Base-by-base conservation (phyloP, 164 flowering plant genomes). In the Vitis rotundifolia region DNA sequence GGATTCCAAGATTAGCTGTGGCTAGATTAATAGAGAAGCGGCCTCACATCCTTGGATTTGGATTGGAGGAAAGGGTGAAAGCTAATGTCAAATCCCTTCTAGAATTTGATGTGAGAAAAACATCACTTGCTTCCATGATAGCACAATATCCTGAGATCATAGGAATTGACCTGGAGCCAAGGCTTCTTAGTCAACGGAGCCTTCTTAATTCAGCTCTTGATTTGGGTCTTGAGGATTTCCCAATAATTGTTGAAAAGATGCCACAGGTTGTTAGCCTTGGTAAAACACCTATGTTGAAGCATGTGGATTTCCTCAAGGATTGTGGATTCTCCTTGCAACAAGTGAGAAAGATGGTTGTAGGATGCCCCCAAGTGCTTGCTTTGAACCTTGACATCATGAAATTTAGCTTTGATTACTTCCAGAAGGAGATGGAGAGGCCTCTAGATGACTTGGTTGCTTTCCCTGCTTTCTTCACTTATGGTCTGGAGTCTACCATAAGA, bases 391-490 rank as follows among this genome's bases (percentile, higher is more conserved):
- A 89, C 55, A 87, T 95, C 29, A 90, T 93, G 99, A 88, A 81
- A 72, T 78, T 76, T 18, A 90, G 81, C 83, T 90, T 91, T 68
- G 80, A 88, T 53, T 95, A 77, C 77, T 93, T 90, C 76, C 79
- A 85, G 63, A 69, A 5, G 47, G 85, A 82, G 68, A 95, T 93
- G 97, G 74, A 65, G 18, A 74, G 95, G 72, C 88, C 82, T 53
- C 80, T 93, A 80, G 91, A 91, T 51, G 97, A 95, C 68, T 71
- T 93, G 81, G 93, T 86, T 61, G 71, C 64, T 18, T 95, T 93
- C 73, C 99, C 99, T 22, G 97, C 92, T 66, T 95, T 83, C 89
- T 95, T 93, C 75, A 93, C 99, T 26, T 95, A 88, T 68, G 87
- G 97, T 54, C 77, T 93, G 59, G 98, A 93, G 65, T 89, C 96